phyloP scores from a whole-genome alignment of 805 yeast species.

The Barnettozyma vustinii region DNA sequence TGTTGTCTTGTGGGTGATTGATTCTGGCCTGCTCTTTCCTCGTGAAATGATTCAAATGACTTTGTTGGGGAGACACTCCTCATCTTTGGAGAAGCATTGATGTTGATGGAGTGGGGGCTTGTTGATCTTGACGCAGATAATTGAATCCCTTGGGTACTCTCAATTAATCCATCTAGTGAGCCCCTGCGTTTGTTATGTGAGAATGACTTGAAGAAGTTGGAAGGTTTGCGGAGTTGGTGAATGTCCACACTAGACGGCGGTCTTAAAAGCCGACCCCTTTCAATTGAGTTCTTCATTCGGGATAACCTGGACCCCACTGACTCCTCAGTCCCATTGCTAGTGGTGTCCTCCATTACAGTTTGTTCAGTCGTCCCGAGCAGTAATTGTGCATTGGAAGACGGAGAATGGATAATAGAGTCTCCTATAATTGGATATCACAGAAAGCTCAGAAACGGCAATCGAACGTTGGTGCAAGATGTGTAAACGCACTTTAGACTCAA shows the following conservation, averaged over 20 bases:
- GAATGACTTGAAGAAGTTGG: constrained; percentile 7
- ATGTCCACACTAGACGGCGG: constrained; percentile 5
- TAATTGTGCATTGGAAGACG: background rate
- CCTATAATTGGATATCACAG: background rate
- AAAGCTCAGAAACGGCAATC: background rate
- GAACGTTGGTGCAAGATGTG: background rate
- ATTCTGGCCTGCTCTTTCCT: background rate
- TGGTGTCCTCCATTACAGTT: background rate
- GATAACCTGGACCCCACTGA: constrained; percentile 1
- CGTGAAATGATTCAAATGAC: constrained; percentile 12
- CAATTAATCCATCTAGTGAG: constrained; percentile 6
- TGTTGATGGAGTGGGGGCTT: constrained; percentile 1
- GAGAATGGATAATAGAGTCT: background rate
- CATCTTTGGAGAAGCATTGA: constrained; percentile 12
- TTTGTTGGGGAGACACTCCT: constrained; percentile 17
- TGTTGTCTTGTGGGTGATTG: background rate
- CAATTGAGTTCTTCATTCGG: constrained; percentile 6
- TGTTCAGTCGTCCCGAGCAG: background rate
- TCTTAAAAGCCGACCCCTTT: constrained; percentile 3
- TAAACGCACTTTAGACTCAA: background rate
- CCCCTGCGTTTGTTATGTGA: constrained; percentile 6
- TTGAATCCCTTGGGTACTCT: background rate
- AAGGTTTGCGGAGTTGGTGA: constrained; percentile 6
- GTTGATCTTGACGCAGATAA: constrained; percentile 1
- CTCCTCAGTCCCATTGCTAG: background rate